Conservation (phyloP, 805 yeast species). For the Candida orba region DNA sequence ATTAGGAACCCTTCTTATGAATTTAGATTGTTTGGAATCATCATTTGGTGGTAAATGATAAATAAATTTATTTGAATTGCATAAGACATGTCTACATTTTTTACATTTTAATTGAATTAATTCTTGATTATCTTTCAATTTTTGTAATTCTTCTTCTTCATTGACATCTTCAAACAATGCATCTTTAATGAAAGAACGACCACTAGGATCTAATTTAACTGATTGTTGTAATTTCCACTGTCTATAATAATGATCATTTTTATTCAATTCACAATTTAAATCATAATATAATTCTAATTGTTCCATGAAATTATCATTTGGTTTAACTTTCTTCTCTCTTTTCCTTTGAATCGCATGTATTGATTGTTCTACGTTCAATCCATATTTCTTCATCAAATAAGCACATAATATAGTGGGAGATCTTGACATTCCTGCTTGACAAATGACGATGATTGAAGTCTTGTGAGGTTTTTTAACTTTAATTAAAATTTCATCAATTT, state of each 20-base stretch:
- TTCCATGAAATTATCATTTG: constrained; percentile 66
- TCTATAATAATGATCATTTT: constrained; percentile 31
- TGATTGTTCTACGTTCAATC: constrained; percentile 53
- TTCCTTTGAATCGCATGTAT: constrained; percentile 68
- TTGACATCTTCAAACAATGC: constrained; percentile 21
- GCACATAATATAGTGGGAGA: constrained; percentile 84
- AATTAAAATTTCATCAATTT: constrained; percentile 22
- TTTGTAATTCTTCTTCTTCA: constrained; percentile 20
- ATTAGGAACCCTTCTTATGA: constrained; percentile 55
- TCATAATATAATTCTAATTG: constrained; percentile 63
- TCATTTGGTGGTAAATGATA: constrained; percentile 61
- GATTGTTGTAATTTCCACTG: constrained; percentile 35
- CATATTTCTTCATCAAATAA: constrained; percentile 75
- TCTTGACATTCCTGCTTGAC: constrained; percentile 91
- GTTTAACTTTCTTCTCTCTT: constrained; percentile 46
- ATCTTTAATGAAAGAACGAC: constrained; percentile 24
- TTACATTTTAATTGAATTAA: constrained; percentile 59
- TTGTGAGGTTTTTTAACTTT: constrained; percentile 28
- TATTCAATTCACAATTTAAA: constrained; percentile 30
- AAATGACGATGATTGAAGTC: constrained; percentile 53
- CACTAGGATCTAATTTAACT: constrained; percentile 35
- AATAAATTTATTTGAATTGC: constrained; percentile 53
- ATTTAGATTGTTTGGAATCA: constrained; percentile 57
- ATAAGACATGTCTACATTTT: constrained; percentile 69
- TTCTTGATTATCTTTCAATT: constrained; percentile 21